Evolutionary conservation across 495 filamentous ascomycete species (phyloP), one percentile per base, ranked within the genome.

Genomic region (Mytilinidion resinicola): DNA sequence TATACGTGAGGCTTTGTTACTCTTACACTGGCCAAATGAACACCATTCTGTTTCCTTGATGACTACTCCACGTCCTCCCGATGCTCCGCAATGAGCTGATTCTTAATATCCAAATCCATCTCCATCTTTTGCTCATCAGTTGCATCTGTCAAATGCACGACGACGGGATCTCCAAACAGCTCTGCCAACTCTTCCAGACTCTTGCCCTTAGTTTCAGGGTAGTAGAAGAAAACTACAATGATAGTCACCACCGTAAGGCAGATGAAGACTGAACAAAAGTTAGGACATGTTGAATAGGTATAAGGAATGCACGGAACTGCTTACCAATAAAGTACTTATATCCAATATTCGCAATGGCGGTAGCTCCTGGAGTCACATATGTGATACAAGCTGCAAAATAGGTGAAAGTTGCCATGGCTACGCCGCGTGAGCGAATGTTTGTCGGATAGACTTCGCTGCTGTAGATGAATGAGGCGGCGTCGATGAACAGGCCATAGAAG

Each of bases 391-490:
- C 61, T 9, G 57, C 49, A 43, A 69, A 69, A 48, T 67, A 65
- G 21, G 61, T 63, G 33, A 62, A 60, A 9, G 57, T 64, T 6
- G 67, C 54, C 17, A 67, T 35, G 7, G 55, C 59, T 17, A 69
- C 60, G 14, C 67, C 67, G 10, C 42, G 14, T 5, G 64, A 56
- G 33, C 67, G 64, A 42, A 69, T 67, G 52, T 64, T 62, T 11
- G 67, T 69, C 12, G 67, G 67, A 39, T 60, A 67, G 56, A 70
- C 65, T 46, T 64, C 61, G 38, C 50, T 20, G 56, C 53, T 63
- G 59, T 65, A 68, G 56, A 70, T 69, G 65, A 67, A 69, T n/a
- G 56, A 61, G 0, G 66, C 60, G 15, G 66, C 66, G 43, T 70
- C 67, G 21, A 65, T 56, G 55, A 59, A 65, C 15, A 62, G 41